Evolutionary conservation across 2,329 filamentous ascomycete species (phyloP).

Genomic region (Aureobasidium uvarum): DNA sequence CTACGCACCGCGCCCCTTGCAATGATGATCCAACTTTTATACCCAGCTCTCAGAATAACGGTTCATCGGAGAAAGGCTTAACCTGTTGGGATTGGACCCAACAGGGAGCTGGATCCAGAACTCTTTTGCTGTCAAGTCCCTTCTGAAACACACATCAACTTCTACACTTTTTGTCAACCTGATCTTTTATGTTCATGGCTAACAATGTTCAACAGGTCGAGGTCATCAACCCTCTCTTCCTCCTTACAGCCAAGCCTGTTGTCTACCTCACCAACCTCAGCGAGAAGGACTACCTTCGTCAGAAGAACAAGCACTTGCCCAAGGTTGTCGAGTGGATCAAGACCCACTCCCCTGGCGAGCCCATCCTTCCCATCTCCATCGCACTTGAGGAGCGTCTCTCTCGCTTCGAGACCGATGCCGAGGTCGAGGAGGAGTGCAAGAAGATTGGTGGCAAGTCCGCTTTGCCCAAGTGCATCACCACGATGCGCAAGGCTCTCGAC

Average conservation of each 20-base stretch:
- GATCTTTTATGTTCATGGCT: background rate
- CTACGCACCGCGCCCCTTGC: slow-evolving; percentile 40
- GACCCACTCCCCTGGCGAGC: slow-evolving; percentile 79
- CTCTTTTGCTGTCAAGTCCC: slow-evolving; percentile 43
- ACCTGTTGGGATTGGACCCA: slow-evolving; percentile 59
- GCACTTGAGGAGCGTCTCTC: slow-evolving; percentile 90
- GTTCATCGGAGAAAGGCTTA: slow-evolving; percentile 23
- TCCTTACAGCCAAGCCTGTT: slow-evolving; percentile 93
- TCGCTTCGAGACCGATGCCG: slow-evolving; percentile 72
- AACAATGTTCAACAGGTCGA: slow-evolving; percentile 67
- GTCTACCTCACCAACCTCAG: slow-evolving; percentile 97
- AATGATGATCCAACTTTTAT: slow-evolving; percentile 99
- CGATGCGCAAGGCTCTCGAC: slow-evolving; percentile 90
- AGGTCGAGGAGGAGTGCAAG: slow-evolving; percentile 83
- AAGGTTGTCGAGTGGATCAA: slow-evolving; percentile 97
- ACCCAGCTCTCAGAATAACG: slow-evolving; percentile 82
- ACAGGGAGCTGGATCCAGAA: slow-evolving; percentile 23
- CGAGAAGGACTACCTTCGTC: slow-evolving; percentile 93
- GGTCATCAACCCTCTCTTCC: slow-evolving; percentile 93
- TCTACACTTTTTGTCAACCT: background rate
- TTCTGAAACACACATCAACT: slow-evolving; percentile 35
- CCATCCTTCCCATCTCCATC: slow-evolving; percentile 90
- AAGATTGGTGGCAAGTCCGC: slow-evolving; percentile 80
- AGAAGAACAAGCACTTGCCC: slow-evolving; percentile 98
- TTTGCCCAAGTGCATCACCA: slow-evolving; percentile 84